Evolutionary conservation across 805 yeast genomes (phyloP).

Genomic region (Pichia cephalocereana): DNA sequence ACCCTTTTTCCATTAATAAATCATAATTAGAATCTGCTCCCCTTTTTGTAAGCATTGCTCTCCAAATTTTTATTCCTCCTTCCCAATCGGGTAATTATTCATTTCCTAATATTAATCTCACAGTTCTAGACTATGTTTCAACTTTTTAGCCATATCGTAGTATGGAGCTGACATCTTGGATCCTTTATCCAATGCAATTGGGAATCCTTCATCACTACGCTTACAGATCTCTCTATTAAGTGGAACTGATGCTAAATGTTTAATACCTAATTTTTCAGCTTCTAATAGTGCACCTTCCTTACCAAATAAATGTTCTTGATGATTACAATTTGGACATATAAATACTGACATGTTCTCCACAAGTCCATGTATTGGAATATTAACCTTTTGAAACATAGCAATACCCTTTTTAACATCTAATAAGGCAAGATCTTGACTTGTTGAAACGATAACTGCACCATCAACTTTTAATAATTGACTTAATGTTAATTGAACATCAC

Average conservation of each 20-base stretch:
- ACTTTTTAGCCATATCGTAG: slow-evolving; percentile 32
- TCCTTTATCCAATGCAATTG: slow-evolving; percentile 41
- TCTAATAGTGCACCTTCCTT: slow-evolving; percentile 46
- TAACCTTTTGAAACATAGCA: slow-evolving; percentile 63
- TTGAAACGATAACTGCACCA: slow-evolving; percentile 76
- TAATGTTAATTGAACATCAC: slow-evolving; percentile 78
- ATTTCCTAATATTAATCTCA: not conserved
- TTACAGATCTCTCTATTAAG: slow-evolving; percentile 49
- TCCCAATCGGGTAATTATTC: not conserved
- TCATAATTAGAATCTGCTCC: no score
- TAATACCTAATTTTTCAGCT: slow-evolving; percentile 38
- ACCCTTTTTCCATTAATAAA: no score
- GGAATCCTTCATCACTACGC: slow-evolving; percentile 57
- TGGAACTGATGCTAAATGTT: slow-evolving; percentile 60
- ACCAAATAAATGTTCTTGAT: slow-evolving; percentile 70
- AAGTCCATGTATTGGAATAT: slow-evolving; percentile 63
- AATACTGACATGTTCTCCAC: slow-evolving; percentile 79
- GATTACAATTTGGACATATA: slow-evolving; percentile 67
- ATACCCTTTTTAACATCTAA: slow-evolving; percentile 76
- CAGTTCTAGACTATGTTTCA: slow-evolving; percentile 9
- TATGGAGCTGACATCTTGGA: slow-evolving; percentile 34
- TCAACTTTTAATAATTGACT: slow-evolving; percentile 68
- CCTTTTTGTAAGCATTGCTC: not conserved
- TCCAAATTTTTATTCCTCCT: not conserved
- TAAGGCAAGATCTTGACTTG: slow-evolving; percentile 80